Conservation (phyloP, 2,329 filamentous ascomycete genomes). For the Cercospora sojina region DNA sequence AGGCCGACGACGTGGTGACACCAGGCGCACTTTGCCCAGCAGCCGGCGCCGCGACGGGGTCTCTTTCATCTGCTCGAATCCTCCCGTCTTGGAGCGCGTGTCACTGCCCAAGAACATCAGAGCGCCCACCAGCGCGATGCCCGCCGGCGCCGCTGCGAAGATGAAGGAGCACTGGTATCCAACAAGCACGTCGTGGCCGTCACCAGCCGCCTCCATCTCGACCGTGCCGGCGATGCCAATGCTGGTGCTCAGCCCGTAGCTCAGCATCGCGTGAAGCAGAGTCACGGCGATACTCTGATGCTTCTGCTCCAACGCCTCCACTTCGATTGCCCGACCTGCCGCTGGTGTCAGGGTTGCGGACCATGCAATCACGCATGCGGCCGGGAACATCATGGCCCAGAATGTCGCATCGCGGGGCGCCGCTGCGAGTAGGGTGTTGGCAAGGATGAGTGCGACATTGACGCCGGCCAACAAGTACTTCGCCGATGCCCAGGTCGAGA, state of each 20-base stretch:
- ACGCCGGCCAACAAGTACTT: slow-evolving; percentile 11
- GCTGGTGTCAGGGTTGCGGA: not conserved
- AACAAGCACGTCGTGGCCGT: not conserved
- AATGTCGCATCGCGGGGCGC: slow-evolving; percentile 12
- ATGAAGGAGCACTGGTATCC: slow-evolving; percentile 11
- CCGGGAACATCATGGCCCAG: slow-evolving; percentile 15
- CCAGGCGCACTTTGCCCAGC: not conserved
- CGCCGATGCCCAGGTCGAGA: not conserved
- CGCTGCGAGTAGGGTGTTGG: slow-evolving; percentile 13
- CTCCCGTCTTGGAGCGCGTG: not conserved
- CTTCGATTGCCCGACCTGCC: not conserved
- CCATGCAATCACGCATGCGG: not conserved
- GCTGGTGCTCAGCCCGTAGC: slow-evolving; percentile 9
- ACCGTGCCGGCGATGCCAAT: slow-evolving; percentile 13
- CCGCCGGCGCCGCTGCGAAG: slow-evolving; percentile 7
- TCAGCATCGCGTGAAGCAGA: slow-evolving; percentile 3
- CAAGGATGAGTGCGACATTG: slow-evolving; percentile 2
- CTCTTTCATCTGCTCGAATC: slow-evolving; percentile 8
- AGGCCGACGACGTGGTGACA: not conserved
- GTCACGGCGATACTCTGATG: slow-evolving; percentile 6
- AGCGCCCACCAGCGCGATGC: slow-evolving; percentile 2
- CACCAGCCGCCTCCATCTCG: not conserved
- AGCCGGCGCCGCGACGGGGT: not conserved
- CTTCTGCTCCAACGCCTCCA: not conserved
- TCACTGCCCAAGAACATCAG: slow-evolving; percentile 9